A percentile compares a stretch with the other conserved stretches of the same genome.
Conservation (phyloP, 2,329 filamentous ascomycete genomes). For the Xylaria sp. region DNA sequence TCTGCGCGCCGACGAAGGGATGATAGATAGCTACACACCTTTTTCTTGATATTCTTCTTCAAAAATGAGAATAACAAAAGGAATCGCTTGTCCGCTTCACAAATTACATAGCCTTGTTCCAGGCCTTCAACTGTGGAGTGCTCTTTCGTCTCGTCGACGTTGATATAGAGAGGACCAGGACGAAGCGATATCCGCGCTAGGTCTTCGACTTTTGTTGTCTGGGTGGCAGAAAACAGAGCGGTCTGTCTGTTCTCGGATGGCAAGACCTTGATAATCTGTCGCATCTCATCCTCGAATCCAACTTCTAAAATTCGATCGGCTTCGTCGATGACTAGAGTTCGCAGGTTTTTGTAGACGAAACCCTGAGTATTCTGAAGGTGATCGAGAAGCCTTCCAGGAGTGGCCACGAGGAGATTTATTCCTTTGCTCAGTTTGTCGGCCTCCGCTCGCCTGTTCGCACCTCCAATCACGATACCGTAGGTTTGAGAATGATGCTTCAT, state of each 20-base stretch:
- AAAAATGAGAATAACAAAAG: constrained; percentile 72
- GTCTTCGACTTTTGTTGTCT: constrained; percentile 98
- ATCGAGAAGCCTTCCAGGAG: constrained; percentile 90
- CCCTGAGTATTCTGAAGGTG: constrained; percentile 91
- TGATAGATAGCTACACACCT: constrained; percentile 19
- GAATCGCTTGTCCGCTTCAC: constrained; percentile 93
- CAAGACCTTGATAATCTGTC: constrained; percentile 93
- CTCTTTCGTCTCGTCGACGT: constrained; percentile 90
- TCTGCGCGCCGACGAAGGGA: neutral
- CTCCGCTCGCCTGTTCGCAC: constrained; percentile 89
- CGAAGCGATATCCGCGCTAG: constrained; percentile 92
- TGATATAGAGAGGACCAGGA: constrained; percentile 93
- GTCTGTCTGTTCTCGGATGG: constrained; percentile 89
- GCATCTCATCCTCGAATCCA: constrained; percentile 98
- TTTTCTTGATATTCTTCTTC: constrained; percentile 41
- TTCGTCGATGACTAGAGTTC: constrained; percentile 93
- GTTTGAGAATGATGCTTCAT: constrained; percentile 92
- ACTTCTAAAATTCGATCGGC: constrained; percentile 96
- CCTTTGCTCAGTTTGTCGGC: constrained; percentile 94
- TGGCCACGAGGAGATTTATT: constrained; percentile 93
- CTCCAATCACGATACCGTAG: constrained; percentile 95
- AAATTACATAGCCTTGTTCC: constrained; percentile 95
- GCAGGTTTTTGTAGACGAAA: constrained; percentile 70
- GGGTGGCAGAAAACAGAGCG: constrained; percentile 98
- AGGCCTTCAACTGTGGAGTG: constrained; percentile 92